Evolutionary conservation across 495 filamentous ascomycete genomes (phyloP).

Genomic region (Penicillium longicatenatum): DNA sequence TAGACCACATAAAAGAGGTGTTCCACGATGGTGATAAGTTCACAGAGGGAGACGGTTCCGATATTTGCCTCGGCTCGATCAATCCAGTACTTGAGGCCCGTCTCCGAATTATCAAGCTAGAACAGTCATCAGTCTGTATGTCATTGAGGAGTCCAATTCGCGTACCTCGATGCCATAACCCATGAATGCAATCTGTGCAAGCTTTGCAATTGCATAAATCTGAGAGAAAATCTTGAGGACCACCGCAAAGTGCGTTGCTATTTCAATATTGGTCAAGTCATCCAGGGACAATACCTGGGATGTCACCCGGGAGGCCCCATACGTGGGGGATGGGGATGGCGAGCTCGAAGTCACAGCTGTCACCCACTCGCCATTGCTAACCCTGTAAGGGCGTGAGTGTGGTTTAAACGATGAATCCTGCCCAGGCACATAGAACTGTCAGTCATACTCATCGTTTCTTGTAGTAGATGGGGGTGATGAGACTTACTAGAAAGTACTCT

Average conservation of each 20-base stretch:
- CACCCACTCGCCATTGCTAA: constrained; percentile 40
- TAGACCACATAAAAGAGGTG: constrained; percentile 42
- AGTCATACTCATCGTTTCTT: neutral
- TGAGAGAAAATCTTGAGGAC: constrained; percentile 32
- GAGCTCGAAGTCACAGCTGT: constrained; percentile 4
- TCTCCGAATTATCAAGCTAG: constrained; percentile 32
- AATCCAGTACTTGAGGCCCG: constrained; percentile 34
- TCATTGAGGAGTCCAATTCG: neutral
- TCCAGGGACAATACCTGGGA: constrained; percentile 22
- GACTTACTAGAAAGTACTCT: neutral
- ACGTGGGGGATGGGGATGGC: constrained; percentile 5
- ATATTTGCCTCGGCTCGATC: constrained; percentile 30
- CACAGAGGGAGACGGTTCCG: constrained; percentile 22
- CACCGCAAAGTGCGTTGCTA: constrained; percentile 19
- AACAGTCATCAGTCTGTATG: constrained; percentile 3
- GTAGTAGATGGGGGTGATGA: neutral
- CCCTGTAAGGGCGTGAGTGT: constrained; percentile 33
- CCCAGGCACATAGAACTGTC: neutral
- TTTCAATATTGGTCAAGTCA: constrained; percentile 17
- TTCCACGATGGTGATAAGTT: constrained; percentile 35
- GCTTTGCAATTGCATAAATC: constrained; percentile 42
- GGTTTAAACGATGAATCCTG: constrained; percentile 7
- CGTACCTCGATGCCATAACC: constrained; percentile 39
- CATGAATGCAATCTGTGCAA: constrained; percentile 34
- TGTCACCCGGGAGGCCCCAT: neutral